These are phyloP conservation scores for Emergomyces pasteurianus DNA, from an alignment of 2,329 filamentous ascomycete genomes.

Conservation along the genomic window DNA sequence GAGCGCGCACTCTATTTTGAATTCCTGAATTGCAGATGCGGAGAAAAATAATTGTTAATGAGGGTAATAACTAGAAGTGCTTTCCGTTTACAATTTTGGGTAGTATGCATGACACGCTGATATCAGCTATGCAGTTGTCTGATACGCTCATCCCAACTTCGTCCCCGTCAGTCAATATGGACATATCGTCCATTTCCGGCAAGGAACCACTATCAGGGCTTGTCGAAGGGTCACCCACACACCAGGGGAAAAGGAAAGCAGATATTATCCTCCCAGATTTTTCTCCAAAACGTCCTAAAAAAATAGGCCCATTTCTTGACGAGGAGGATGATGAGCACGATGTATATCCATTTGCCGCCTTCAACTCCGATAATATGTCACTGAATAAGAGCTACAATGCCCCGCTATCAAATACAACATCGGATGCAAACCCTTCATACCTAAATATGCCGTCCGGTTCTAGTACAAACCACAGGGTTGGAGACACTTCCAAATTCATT, in stretches of 20 bases:
- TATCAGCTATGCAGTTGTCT: constrained; percentile 7
- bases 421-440: neutral
- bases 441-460: neutral
- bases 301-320: constrained; percentile 31
- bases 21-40: neutral
- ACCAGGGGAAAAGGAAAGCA: constrained; percentile 31
- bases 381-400: neutral
- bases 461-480: neutral
- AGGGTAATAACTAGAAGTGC: neutral
- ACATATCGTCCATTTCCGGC: constrained; percentile 15
- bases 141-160: constrained; percentile 21
- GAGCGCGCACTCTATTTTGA: neutral
- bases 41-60: neutral
- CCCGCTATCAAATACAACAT: neutral
- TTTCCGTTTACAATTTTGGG: neutral
- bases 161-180: neutral
- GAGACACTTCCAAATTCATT: neutral
- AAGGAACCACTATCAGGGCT: constrained; percentile 24
- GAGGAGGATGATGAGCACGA: constrained; percentile 28
- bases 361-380: neutral
- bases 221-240: neutral
- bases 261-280: constrained; percentile 11
- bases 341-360: neutral
- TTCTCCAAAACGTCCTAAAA: constrained; percentile 30
- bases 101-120: constrained; percentile 1